phyloP scores from a whole-genome alignment of 345 rosid genomes.

The Aegle marmelos region DNA sequence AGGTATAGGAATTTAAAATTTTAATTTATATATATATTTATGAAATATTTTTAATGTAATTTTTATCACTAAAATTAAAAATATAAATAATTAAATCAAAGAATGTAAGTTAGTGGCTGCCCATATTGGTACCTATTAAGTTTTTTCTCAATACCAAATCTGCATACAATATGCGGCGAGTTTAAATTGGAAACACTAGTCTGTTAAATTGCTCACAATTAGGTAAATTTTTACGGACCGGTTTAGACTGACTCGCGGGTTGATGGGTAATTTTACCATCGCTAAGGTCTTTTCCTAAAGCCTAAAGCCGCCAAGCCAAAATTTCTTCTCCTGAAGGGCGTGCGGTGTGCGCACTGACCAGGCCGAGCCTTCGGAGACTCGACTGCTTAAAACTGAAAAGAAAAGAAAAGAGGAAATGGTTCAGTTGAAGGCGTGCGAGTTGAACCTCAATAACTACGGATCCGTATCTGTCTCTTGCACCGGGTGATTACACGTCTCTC shows the following conservation, averaged over 20 bases:
- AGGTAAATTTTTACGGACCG: too few relatives aligned
- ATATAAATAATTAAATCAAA: too few relatives aligned
- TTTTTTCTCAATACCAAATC: too few relatives aligned
- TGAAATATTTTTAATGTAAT: too few relatives aligned
- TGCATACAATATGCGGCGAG: too few relatives aligned
- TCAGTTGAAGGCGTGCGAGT: not conserved
- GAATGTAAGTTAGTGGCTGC: accelerated
- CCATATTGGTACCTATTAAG: accelerated
- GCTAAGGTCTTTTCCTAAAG: not conserved
- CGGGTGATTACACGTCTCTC: not conserved
- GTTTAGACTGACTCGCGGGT: too few relatives aligned
- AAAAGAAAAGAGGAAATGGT: not conserved
- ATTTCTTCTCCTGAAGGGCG: not conserved
- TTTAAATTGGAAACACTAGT: too few relatives aligned
- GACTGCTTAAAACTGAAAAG: not conserved
- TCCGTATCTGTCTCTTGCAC: not conserved
- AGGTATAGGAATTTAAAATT: too few relatives aligned
- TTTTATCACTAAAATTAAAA: too few relatives aligned
- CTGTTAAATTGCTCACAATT: too few relatives aligned
- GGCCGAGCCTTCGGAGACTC: not conserved
- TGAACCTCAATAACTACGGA: not conserved
- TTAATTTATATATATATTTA: too few relatives aligned
- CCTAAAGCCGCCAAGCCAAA: not conserved
- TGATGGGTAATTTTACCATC: too few relatives aligned
- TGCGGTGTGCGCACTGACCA: not conserved